Evolutionary conservation across 2,329 filamentous ascomycete species (phyloP).

Genomic region (Exophiala sp.): DNA sequence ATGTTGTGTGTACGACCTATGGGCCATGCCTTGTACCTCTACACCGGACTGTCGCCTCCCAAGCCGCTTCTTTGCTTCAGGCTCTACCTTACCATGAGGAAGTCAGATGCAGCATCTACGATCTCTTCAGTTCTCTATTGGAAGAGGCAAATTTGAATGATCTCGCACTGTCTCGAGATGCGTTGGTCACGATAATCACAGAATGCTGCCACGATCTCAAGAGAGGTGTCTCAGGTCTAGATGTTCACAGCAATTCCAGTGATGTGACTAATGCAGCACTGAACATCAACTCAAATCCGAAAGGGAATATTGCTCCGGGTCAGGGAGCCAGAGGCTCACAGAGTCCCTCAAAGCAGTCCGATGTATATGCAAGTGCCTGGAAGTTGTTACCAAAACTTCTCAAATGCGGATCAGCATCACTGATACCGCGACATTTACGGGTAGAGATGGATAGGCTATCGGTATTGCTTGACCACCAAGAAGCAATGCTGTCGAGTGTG

Average conservation of each 20-base stretch:
- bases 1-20: conserved; percentile 54
- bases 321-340: background rate
- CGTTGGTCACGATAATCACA: conserved; percentile 57
- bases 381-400: conserved; percentile 59
- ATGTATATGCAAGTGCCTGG: conserved; percentile 53
- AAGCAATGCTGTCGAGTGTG: conserved; percentile 74
- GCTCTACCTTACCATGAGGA: conserved; percentile 45
- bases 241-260: background rate
- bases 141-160: conserved; percentile 59
- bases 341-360: conserved; percentile 16
- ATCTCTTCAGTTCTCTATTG: conserved; percentile 54
- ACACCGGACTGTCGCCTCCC: conserved; percentile 61
- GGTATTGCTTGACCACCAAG: conserved; percentile 61
- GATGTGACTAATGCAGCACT: background rate
- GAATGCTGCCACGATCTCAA: conserved; percentile 66
- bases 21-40: conserved; percentile 54
- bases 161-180: conserved; percentile 58
- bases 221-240: background rate
- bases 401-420: conserved; percentile 53
- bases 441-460: conserved; percentile 74
- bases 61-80: conserved; percentile 64
- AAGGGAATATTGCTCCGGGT: background rate
- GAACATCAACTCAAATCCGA: background rate
- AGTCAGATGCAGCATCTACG: conserved; percentile 58
- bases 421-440: conserved; percentile 47